Base-by-base conservation (phyloP, 805 yeast genomes). In the Cyberlindnera japonica region DNA sequence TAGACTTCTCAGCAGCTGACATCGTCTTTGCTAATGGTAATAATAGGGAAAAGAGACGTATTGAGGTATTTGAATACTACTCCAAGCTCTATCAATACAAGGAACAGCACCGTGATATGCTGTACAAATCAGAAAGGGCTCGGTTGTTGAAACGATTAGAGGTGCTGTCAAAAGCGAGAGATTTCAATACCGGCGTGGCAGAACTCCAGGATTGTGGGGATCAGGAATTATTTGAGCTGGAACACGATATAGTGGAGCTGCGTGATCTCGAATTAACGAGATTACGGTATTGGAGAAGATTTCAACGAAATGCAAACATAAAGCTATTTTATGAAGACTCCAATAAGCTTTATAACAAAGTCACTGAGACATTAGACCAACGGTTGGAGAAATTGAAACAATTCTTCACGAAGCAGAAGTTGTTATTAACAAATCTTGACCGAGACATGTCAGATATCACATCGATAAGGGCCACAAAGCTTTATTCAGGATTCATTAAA, bases 191-290 rank as follows among this genome's bases (percentile, higher is more conserved):
- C 6, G 45, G 38, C 22, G 24, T 31, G 3, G 43, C 41, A 3
- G 16, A 40, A 3, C 18, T 31, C 17, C 41, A 41, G 9, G 44
- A 42, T 9, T 19, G 37, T 14, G 5, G 28, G 24, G 47, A 38
- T 17, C 9, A 10, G 5, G 43, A 43, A 17, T 16, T 44, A 20
- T 28, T 34, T 21, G 55, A 57, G 14, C 16, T 21, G 3, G 54
- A 50, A 16, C 51, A 51, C 22, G 71, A 67, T 45, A 35, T 64
- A 27, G 42, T 43, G 4, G 72, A 68, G 35, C 38, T 38, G 27
- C 49, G 64, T 33, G 71, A 66, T 39, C 58, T 44, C 35, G 65
- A 62, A 33, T 24, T 66, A 6, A 34, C 57, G 9, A 46, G 62
- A 21, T 44, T 58, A 15, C 53, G 58, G 30, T 33, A 50, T 3